These are phyloP conservation scores for Trichoderma pleuroti DNA, from an alignment of 2,329 filamentous ascomycete genomes.

Conservation along the genomic window DNA sequence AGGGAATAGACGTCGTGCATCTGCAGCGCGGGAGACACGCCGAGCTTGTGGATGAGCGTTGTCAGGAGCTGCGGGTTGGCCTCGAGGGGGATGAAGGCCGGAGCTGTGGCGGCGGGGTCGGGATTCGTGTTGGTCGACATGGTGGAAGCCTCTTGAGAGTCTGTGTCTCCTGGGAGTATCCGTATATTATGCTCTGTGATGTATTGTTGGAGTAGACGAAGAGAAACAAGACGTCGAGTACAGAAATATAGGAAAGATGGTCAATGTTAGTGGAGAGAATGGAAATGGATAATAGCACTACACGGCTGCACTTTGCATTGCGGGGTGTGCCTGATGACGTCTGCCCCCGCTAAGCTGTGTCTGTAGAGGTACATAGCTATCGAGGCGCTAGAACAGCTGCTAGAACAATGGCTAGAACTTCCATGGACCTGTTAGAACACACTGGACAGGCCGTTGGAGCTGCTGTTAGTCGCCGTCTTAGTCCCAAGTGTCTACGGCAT, in stretches of 20 bases:
- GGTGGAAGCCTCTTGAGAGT: not conserved
- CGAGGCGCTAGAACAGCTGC: not conserved
- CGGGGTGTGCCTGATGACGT: conserved; percentile 16
- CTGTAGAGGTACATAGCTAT: not conserved
- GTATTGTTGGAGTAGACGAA: not conserved
- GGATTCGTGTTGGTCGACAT: conserved; percentile 39
- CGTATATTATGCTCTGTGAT: not conserved
- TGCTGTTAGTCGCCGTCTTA: not conserved
- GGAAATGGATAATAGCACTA: not conserved
- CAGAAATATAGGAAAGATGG: not conserved
- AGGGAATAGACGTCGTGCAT: conserved; percentile 93
- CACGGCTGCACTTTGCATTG: not conserved
- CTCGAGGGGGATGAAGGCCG: conserved; percentile 59
- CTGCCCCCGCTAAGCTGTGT: not conserved
- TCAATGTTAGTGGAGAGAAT: not conserved
- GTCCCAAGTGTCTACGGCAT: not conserved
- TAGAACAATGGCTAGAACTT: not conserved
- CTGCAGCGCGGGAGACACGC: conserved; percentile 70
- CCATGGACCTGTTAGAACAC: not conserved
- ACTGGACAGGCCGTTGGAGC: not conserved
- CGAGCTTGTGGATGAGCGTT: conserved; percentile 74
- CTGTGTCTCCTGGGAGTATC: not conserved
- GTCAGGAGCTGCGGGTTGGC: conserved; percentile 89
- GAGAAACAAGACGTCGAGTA: not conserved
- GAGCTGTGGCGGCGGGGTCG: conserved; percentile 37